phyloP scores from a whole-genome alignment of 2,329 filamentous ascomycete genomes.

The Calycina herbarum region DNA sequence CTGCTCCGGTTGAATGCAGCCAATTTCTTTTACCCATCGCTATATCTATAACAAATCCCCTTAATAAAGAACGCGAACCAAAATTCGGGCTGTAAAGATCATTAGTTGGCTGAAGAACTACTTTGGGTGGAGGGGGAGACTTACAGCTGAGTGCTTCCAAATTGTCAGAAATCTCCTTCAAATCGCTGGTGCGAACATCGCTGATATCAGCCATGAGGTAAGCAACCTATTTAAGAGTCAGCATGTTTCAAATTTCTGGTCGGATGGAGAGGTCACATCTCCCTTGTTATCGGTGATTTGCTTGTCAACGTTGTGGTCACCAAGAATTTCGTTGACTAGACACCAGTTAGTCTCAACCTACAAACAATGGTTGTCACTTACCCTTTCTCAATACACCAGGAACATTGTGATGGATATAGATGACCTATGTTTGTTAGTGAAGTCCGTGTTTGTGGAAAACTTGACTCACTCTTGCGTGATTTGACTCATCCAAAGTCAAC shows the following conservation, averaged over 20 bases:
- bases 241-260: conserved; percentile 4
- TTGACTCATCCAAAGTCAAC: conserved; percentile 84
- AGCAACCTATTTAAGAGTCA: conserved; percentile 58
- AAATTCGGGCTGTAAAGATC: conserved; percentile 38
- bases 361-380: conserved; percentile 38
- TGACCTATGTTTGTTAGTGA: conserved; percentile 54
- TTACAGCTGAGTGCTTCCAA: conserved; percentile 80
- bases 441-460: conserved; percentile 12
- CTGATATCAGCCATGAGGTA: conserved; percentile 99
- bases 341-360: conserved; percentile 23
- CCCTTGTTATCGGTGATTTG: conserved; percentile 96
- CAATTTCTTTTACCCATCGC: conserved; percentile 12
- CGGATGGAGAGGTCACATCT: conserved; percentile 54
- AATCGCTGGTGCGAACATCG: conserved; percentile 74
- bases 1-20: conserved; percentile 31
- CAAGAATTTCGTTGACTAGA: conserved; percentile 87
- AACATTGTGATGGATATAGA: conserved; percentile 96
- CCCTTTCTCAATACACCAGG: conserved; percentile 88
- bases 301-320: conserved; percentile 97
- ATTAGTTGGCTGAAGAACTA: conserved; percentile 12
- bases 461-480: conserved; percentile 73
- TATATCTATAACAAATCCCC: not conserved
- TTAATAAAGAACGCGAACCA: conserved; percentile 42
- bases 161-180: conserved; percentile 81
- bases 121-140: conserved; percentile 36